phyloP scores from a whole-genome alignment of 192 early-diverging fungal species.

The Backusella circina region DNA sequence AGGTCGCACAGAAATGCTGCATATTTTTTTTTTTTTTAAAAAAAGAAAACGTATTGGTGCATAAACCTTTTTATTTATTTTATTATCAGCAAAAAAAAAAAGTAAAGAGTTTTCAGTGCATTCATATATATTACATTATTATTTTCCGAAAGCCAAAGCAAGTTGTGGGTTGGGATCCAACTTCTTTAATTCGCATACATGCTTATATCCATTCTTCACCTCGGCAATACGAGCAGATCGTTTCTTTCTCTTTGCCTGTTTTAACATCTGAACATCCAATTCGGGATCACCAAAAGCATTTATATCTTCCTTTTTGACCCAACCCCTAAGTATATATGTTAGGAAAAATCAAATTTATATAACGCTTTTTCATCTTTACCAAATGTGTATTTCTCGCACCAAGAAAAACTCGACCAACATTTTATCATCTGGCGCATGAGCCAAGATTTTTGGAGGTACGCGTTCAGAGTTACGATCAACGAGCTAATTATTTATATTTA shows the following conservation, averaged over 20 bases:
- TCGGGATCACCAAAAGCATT: conserved; percentile 17
- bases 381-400: background rate
- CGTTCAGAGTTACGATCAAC: background rate
- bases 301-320: conserved; percentile 17
- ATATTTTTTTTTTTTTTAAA: no score
- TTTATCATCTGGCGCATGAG: background rate
- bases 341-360: background rate
- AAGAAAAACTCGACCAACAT: conserved; percentile 1
- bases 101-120: no score
- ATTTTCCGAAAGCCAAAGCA: background rate
- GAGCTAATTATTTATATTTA: background rate
- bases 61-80: no score
- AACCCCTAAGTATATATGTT: background rate
- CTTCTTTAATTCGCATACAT: conserved; percentile 11
- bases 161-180: background rate
- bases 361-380: background rate
- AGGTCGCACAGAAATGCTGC: no score
- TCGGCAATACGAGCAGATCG: conserved; percentile 16
- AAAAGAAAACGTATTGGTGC: no score
- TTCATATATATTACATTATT: background rate
- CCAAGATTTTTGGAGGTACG: background rate
- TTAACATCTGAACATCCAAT: conserved; percentile 15
- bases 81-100: no score
- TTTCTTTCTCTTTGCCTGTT: conserved; percentile 15
- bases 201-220: conserved; percentile 20